phyloP scores from a whole-genome alignment of 2,329 filamentous ascomycete species.

The Ophiostoma pallidulum region DNA sequence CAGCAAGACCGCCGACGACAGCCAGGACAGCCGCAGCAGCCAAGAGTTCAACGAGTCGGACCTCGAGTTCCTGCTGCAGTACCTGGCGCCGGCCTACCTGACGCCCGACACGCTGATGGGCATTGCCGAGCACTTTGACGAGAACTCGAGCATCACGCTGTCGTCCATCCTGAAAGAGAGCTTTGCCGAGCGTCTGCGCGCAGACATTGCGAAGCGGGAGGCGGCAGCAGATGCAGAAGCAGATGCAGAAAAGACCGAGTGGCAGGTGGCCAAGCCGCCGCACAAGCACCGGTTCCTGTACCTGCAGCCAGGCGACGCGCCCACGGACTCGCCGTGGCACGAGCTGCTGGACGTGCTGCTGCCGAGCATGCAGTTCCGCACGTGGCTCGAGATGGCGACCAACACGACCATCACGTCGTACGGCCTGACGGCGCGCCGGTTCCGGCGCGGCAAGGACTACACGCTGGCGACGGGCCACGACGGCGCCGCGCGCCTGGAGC shows the following conservation, averaged over 20 bases:
- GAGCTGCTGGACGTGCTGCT: slow-evolving; percentile 76
- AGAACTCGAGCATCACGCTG: slow-evolving; percentile 76
- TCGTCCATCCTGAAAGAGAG: slow-evolving; percentile 68
- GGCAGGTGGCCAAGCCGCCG: slow-evolving; percentile 75
- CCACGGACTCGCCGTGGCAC: slow-evolving; percentile 51
- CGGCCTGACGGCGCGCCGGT: slow-evolving; percentile 74
- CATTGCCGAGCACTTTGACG: slow-evolving; percentile 67
- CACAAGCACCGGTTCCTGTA: slow-evolving; percentile 95
- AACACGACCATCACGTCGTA: slow-evolving; percentile 62
- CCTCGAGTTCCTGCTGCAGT: slow-evolving; percentile 82
- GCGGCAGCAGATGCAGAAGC: slow-evolving; percentile 40
- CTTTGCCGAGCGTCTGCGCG: slow-evolving; percentile 62
- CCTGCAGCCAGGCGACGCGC: slow-evolving; percentile 44
- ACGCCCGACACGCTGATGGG: slow-evolving; percentile 85
- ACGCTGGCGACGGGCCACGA: slow-evolving; percentile 82
- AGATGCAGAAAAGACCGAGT: slow-evolving; percentile 45
- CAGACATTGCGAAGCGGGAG: slow-evolving; percentile 61
- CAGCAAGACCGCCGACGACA: slow-evolving; percentile 12
- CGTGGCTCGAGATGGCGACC: slow-evolving; percentile 82
- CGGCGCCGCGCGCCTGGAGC: slow-evolving; percentile 68
- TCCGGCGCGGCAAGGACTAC: slow-evolving; percentile 81
- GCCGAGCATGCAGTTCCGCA: slow-evolving; percentile 75
- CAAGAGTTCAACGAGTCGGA: slow-evolving; percentile 60
- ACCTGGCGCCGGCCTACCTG: slow-evolving; percentile 81
- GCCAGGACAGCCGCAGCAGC: slow-evolving; percentile 35